Conservation (phyloP, 805 yeast species). For the Lipomyces anomalus region DNA sequence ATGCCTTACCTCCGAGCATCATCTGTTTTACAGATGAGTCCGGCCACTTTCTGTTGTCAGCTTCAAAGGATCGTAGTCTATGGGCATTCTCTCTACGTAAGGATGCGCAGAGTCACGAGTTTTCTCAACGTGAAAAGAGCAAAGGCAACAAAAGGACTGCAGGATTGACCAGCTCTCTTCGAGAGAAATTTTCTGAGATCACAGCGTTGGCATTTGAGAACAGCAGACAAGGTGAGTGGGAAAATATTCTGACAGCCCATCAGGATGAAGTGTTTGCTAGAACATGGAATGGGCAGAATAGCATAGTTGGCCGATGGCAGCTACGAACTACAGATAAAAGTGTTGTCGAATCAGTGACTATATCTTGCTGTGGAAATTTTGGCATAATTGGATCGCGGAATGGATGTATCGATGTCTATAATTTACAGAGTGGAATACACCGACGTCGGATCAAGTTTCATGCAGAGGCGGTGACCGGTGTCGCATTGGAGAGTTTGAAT, state of each 20-base stretch:
- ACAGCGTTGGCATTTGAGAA: slow-evolving; percentile 29
- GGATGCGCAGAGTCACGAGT: slow-evolving; percentile 92
- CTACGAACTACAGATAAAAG: slow-evolving; percentile 75
- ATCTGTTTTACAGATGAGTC: slow-evolving; percentile 72
- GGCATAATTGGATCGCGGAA: slow-evolving; percentile 81
- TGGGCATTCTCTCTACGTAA: slow-evolving; percentile 92
- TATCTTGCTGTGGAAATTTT: slow-evolving; percentile 93
- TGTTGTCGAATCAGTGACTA: slow-evolving; percentile 63
- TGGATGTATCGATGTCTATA: slow-evolving; percentile 82
- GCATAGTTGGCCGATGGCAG: slow-evolving; percentile 70
- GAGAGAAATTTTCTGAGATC: slow-evolving; percentile 74
- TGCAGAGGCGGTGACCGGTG: slow-evolving; percentile 70
- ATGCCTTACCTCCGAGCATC: slow-evolving; percentile 77
- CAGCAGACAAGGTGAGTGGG: slow-evolving; percentile 52
- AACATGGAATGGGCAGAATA: slow-evolving; percentile 79
- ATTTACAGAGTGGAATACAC: slow-evolving; percentile 83
- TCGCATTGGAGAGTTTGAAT: slow-evolving; percentile 86
- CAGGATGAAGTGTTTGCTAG: slow-evolving; percentile 76
- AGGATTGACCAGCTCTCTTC: slow-evolving; percentile 25
- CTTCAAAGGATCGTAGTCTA: slow-evolving; percentile 76
- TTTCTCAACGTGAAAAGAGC: slow-evolving; percentile 65
- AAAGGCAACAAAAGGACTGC: slow-evolving; percentile 37
- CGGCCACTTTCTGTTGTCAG: slow-evolving; percentile 79
- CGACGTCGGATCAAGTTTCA: slow-evolving; percentile 58
- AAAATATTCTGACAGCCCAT: slow-evolving; percentile 83